A percentile compares a stretch with the other conserved stretches of the same genome.
Conservation (phyloP, 805 yeast genomes). For the Yarrowia porcina region DNA sequence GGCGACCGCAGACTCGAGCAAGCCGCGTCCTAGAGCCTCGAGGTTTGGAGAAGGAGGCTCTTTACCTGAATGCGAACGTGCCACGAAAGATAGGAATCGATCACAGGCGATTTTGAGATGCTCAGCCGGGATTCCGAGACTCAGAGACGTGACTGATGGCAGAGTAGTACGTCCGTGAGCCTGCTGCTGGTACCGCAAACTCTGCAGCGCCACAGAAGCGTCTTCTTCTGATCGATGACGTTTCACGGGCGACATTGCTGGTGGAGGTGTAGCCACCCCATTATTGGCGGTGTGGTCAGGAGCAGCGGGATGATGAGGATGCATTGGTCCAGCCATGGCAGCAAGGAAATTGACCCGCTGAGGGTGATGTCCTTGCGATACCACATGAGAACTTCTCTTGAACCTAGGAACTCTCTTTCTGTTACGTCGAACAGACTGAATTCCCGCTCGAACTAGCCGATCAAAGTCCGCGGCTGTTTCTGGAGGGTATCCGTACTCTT, state of each 20-base stretch:
- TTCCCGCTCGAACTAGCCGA: conserved; percentile 85
- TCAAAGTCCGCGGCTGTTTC: conserved; percentile 71
- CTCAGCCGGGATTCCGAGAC: conserved; percentile 7
- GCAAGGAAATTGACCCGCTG: conserved; percentile 22
- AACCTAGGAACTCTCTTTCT: conserved; percentile 40
- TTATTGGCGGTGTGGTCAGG: not conserved
- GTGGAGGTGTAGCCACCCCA: not conserved
- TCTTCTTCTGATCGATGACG: conserved; percentile 18
- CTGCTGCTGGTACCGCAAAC: conserved; percentile 8
- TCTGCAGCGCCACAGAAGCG: conserved; percentile 19
- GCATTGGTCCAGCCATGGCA: conserved; percentile 21
- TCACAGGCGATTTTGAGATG: conserved; percentile 19
- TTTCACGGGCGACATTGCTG: not conserved
- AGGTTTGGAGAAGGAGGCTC: conserved; percentile 6
- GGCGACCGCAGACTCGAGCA: conserved; percentile 7
- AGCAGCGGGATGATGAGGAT: not conserved
- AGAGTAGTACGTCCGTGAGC: not conserved
- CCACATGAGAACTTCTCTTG: not conserved
- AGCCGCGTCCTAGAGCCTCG: not conserved
- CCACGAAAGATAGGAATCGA: conserved; percentile 3
- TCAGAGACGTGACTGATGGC: not conserved
- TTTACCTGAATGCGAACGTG: conserved; percentile 1
- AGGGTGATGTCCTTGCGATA: conserved; percentile 1
- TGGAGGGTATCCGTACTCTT: conserved; percentile 70
- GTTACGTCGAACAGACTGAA: conserved; percentile 88